Base-by-base conservation (phyloP, 495 filamentous ascomycete species). In the Hyaloscypha bicolor region DNA sequence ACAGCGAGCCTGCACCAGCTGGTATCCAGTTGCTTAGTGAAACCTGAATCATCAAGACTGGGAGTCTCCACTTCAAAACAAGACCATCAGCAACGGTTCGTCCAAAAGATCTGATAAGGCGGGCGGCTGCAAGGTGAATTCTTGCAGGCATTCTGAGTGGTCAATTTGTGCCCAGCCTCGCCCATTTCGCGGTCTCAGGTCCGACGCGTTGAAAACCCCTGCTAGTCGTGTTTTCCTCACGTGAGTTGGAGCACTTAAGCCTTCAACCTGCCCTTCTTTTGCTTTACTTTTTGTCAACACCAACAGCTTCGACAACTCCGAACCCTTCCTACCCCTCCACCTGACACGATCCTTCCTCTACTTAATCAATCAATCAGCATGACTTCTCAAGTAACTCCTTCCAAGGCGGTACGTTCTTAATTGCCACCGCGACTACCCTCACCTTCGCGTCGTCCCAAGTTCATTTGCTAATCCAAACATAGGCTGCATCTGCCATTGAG, bases 401-500 rank as follows among this genome's bases (percentile, higher is more conserved):
- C 93, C 68, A 95, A 96, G 87, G 89, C 91, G 87, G 92, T 94
- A 85, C 73, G 74, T 74, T 76, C 79, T 72, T 76, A 69, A 75
- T 77, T 76, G 76, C 76, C 76, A 74, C 69, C 55, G 63, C 61
- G 64, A 55, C 72, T 80, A 48, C 42, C 42, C 25, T 48, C 77
- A 76, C 81, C 76, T 45, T 35, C 63, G 55, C 33, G 56, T 68
- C 70, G 48, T 57, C 21, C 30, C 52, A 37, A 37, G 59, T 66
- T 63, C 80, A 83, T 79, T 84, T 74, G 60, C 60, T 32, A 55
- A 52, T 69, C 66, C 42, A 48, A 73, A 32, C 60, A 67, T 76
- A 97, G 94, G 87, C 90, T 83, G 90, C 91, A 72, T 89, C 90
- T 76, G 92, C 88, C 68, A 87, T 97, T 73, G 88, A 94, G 80